Conservation (phyloP, 108 stramenopile genomes). For the Seminavis robusta region DNA sequence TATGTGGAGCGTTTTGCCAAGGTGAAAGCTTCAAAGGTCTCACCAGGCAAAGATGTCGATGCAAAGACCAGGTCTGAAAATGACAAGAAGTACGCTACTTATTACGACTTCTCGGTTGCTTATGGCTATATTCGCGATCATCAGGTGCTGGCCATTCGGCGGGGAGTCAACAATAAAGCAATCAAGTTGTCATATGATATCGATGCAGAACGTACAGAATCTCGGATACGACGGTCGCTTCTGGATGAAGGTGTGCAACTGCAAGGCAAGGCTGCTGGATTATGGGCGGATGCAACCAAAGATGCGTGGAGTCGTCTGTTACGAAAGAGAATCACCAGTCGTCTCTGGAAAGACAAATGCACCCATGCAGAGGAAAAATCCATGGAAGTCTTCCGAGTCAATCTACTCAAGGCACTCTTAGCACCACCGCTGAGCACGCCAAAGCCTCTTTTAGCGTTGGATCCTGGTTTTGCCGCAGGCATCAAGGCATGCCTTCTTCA, state of each 20-base stretch:
- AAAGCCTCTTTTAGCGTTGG: conserved; percentile 42
- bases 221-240: conserved; percentile 3
- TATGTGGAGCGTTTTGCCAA: conserved; percentile 20
- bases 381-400: conserved; percentile 41
- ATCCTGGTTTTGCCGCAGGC: conserved; percentile 62
- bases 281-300: conserved; percentile 37
- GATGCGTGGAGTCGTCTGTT: conserved; percentile 56
- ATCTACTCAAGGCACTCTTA: conserved; percentile 38
- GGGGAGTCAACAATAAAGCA: conserved; percentile 49
- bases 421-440: conserved; percentile 26
- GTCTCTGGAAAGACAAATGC: conserved; percentile 42
- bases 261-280: neutral
- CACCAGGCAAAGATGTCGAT: conserved; percentile 5
- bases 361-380: conserved; percentile 36
- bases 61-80: conserved; percentile 7
- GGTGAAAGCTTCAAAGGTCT: conserved; percentile 24
- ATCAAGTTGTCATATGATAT: conserved; percentile 46
- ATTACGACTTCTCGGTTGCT: conserved; percentile 39
- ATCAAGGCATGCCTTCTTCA: conserved; percentile 53
- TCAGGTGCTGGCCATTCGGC: conserved; percentile 55
- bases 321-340: conserved; percentile 26
- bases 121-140: conserved; percentile 32
- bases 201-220: conserved; percentile 37
- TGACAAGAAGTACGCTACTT: conserved; percentile 27
- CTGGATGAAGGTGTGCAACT: neutral